Base-by-base conservation (phyloP, 2,329 filamentous ascomycete genomes). In the Chaetomiaceae sp. region DNA sequence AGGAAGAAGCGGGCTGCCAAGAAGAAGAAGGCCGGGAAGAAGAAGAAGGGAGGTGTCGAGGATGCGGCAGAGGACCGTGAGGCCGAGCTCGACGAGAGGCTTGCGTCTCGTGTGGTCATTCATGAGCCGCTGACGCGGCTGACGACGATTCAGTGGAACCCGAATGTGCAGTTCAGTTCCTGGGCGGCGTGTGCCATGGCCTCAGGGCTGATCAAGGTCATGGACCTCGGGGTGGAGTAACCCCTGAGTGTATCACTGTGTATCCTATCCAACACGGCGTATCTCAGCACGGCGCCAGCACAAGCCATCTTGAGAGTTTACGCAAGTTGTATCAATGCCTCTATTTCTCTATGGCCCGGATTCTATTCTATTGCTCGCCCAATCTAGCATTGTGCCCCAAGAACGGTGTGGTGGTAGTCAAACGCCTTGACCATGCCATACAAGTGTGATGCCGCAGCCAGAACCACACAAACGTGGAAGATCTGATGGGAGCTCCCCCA, bases 401-500 rank as follows among this genome's bases (percentile, higher is more conserved):
- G 70, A 33, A 75, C 68, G 50, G 75, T 79, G 68, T 96, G 90
- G 63, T 89, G 83, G 65, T 87, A 85, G 68, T 96, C 88, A 70
- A 96, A 96, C 4, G 91, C 91, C 68, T 82, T 86, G 25, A 87
- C 66, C 70, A 97, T 77, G 43, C 88, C 91, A 46, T 83, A 83
- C 53, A 97, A 73, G 73, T 99, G 93, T 20, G 86, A 80, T 1
- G 80, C 78, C 0, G 89, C 92, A 0, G 93, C 93, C 54, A 90
- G 68, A 14, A 97, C 74, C 23, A 99, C 91, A 57, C 93, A 78
- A 34, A 95, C 73, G 71, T 99, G 93, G 68, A 99, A 99, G 57
- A 99, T 86, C 71, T 99, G 93, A 69, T 99, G 93, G 17, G 89
- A 96, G 65, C 85, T 90, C 33, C 93, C 92, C 80, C 87, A 87